Evolutionary conservation across 1,139 yeast genomes (phyloP).

Genomic region (Sugiyamaella sp.): DNA sequence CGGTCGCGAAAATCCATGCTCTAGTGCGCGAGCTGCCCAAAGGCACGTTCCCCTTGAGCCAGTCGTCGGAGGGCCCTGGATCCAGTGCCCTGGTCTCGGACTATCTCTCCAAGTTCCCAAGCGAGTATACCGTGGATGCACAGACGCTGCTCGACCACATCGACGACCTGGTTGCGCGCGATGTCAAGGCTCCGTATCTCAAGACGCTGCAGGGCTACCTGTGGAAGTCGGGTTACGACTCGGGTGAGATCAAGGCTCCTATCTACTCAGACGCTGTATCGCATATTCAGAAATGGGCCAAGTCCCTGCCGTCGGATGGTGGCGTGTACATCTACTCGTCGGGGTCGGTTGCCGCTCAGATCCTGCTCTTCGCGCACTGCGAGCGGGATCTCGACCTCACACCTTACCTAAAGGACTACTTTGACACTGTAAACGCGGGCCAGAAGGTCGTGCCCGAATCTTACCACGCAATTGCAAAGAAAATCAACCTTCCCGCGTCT

Average conservation of each 20-base stretch:
- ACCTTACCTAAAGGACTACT: conserved; percentile 62
- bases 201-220: conserved; percentile 81
- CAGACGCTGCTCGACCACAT: conserved; percentile 52
- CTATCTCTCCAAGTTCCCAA: conserved; percentile 53
- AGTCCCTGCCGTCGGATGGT: conserved; percentile 2
- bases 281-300: conserved; percentile 47
- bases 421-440: conserved; percentile 85
- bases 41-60: conserved; percentile 18
- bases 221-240: conserved; percentile 79
- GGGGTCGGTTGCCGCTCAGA: conserved; percentile 89
- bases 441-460: conserved; percentile 61
- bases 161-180: conserved; percentile 58
- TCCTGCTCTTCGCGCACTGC: conserved; percentile 70
- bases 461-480: conserved; percentile 58
- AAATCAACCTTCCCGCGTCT: conserved; percentile 45
- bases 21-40: conserved; percentile 23
- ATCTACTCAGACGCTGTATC: conserved; percentile 71
- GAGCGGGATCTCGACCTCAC: conserved; percentile 53
- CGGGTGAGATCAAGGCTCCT: conserved; percentile 78
- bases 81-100: conserved; percentile 20
- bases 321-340: conserved; percentile 78
- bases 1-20: conserved; percentile 35
- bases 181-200: conserved; percentile 75
- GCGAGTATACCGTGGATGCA: conserved; percentile 37
- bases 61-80: no score